Evolutionary conservation across 768 basidiomycete genomes (phyloP), one percentile per base, ranked within the genome.

Genomic region (Trametes gibbosa): DNA sequence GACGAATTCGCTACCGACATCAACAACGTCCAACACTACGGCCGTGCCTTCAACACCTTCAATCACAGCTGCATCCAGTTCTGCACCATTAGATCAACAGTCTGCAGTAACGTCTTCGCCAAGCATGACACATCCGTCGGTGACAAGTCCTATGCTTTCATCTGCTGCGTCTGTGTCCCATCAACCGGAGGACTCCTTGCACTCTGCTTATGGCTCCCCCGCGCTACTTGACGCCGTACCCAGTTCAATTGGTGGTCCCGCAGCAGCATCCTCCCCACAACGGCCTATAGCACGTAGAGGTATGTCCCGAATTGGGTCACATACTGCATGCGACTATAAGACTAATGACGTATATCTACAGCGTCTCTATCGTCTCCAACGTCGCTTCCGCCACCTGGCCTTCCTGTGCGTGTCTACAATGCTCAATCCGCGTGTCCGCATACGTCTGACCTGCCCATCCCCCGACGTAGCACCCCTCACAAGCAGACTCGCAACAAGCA

Each of bases 61-160:
- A 54, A 73, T 71, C 40, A 62, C 72, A 19, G 72, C 65, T 4
- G 53, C 66, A 5, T 51, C 74, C 40, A 73, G 73, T 16, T 72
- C 76, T 23, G 67, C 65, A 52, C 39, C 66, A 39, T 66, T 69
- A 43, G 79, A 80, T 14, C 73, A 76, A 39, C 69, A 73, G 37
- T 71, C 72, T 3, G 73, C 67, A 0, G 65, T 74, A 24, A 73
- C 84, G 13, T 84, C 89, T 0, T 92, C 91, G 9, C 90, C 91
- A 27, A 93, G 90, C 69, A 75, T 92, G 54, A 92, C 91, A n/a
- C 90, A 92, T 72, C 86, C 84, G 39, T 92, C 91, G 5, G 78
- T 87, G 49, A 87, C 89, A 56, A 93, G 90, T 63, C 90, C 90
- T 0, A 85, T 91, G 77, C 66, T 92, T 52, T 92, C 90, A 17